Evolutionary conservation across 2,329 filamentous ascomycete genomes (phyloP), one percentile per base, ranked within the genome.

Genomic region (Trichoderma asperellum): DNA sequence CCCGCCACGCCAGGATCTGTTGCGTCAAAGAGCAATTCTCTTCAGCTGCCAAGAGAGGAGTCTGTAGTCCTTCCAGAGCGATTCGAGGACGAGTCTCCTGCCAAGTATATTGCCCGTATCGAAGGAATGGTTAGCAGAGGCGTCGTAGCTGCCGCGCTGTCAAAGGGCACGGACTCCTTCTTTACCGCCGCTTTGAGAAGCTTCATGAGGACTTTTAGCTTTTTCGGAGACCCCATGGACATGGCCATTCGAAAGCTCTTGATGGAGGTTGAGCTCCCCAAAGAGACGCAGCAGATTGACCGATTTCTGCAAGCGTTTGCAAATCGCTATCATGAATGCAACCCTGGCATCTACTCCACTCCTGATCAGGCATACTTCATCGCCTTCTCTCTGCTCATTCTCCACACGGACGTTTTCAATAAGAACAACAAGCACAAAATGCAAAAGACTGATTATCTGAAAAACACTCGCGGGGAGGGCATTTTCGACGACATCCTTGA

Each of bases 371-470:
- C 96, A n/a, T 97, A 98, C 79, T 97, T 98, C 76, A 95, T 98
- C 72, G 94, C 95, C 18, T 99, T 99, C 77, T 98, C 95, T 2
- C 89, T 99, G 68, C 87, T 99, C 70, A 97, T 99, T 74, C 84
- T 99, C 40, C 96, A 99, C 75, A 98, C 96, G 0, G 96, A 99
- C 77, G 93, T 97, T n/a, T 98, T 98, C 88, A 99, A 99, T 84
- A 97, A 97, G 81, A 99, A 98, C 83, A 98, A 98, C 83, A 98
- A 98, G 82, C 88, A 96, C 79, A 99, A 99, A 81, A 99, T 99
- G 96, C 94, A 97, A 77, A 96, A 97, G 77, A 83, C 87, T 0
- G 96, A 98, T 76, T 99, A 99, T 80, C 86, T 98, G 74, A 97
- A 96, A 80, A 98, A 98, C 78, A 96, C 94, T 0, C 90, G 89